Evolutionary conservation across 305 asterid species (phyloP), one percentile per base, ranked within the genome.

Genomic region (Fraxinus sp.): DNA sequence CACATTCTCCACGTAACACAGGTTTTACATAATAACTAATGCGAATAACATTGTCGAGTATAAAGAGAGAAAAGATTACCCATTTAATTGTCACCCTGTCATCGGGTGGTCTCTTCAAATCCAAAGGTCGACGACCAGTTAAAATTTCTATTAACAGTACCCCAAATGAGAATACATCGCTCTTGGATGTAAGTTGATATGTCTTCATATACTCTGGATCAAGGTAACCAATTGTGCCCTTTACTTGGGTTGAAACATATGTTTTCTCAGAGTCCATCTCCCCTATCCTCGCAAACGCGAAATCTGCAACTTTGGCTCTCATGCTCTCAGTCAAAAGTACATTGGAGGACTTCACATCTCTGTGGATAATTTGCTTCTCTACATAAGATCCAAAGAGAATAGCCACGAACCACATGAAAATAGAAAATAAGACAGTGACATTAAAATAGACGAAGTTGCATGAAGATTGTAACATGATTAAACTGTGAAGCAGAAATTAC

Each of bases 101-200:
- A 3, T 92, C 92, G 6, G 92, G 66, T 79, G 90, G 83, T 86
- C 84, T 88, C 86, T 86, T 93, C 86, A 89, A 52, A 88, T 96
- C 98, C 86, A 96, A 97, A 22, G 99, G 99, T 4, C 98, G 93
- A 64, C 99, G 98, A 26, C 98, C 98, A 0, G 98, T 90, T 74
- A 96, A 79, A 81, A 93, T 89, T 87, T 97, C 99, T 26, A 94
- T 78, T 44, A 97, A 88, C 83, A 97, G 81, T 68, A 95, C 86
- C 84, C 99, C 99, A 18, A 94, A 97, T n/a, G 99, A 94, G 94
- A 90, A 94, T 20, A 97, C 99, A 28, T 97, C 99, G 62, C 99
- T 97, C 85, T 94, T 97, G 32, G 88, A 82, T 2, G 98, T 94
- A 88, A 97, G 98, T 82, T 92, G 95, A 80, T 90, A 86, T 35